A percentile compares a stretch with the other conserved stretches of the same genome.
Conservation (phyloP, 306 rosid genomes). For the Trifolium pratense region DNA sequence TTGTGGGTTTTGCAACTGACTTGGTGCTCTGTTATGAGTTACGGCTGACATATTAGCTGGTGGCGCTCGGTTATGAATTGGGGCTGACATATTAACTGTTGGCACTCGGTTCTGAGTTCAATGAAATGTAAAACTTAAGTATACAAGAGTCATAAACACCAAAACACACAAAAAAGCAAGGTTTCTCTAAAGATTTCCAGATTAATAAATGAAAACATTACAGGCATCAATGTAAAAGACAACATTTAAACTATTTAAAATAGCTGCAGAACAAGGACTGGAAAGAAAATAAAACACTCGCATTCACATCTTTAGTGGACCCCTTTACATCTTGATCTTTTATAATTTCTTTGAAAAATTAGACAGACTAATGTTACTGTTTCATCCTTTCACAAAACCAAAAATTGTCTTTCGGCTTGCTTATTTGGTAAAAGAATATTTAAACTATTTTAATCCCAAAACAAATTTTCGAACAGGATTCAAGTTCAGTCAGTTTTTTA, state of each 20-base stretch:
- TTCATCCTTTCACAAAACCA: constrained; percentile 14
- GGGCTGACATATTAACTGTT: constrained; percentile 37
- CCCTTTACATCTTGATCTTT: background rate
- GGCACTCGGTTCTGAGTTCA: constrained; percentile 58
- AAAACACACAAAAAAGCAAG: constrained; percentile 13
- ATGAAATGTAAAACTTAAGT: constrained; percentile 33
- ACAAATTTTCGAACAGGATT: constrained; percentile 4
- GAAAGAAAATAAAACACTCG: constrained; percentile 7
- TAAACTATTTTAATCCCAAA: background rate
- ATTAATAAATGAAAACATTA: background rate
- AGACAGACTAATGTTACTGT: background rate
- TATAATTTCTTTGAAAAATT: constrained; percentile 24
- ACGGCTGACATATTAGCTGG: constrained; percentile 39
- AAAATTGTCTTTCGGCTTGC: background rate
- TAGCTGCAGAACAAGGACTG: constrained; percentile 1
- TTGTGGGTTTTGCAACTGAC: constrained; percentile 47
- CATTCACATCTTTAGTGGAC: background rate
- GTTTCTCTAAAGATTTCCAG: constrained; percentile 31
- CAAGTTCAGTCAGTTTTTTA: background rate
- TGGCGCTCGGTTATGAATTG: constrained; percentile 45
- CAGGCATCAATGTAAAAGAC: constrained; percentile 1
- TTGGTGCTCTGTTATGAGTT: constrained; percentile 44
- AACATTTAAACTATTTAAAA: too few relatives aligned
- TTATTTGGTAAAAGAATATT: background rate
- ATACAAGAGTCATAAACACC: constrained; percentile 24